A percentile compares a stretch with the other conserved stretches of the same genome.
Evolutionary conservation across 1,284 basidiomycete species (phyloP).

Genomic region (Jaminaea rosea): DNA sequence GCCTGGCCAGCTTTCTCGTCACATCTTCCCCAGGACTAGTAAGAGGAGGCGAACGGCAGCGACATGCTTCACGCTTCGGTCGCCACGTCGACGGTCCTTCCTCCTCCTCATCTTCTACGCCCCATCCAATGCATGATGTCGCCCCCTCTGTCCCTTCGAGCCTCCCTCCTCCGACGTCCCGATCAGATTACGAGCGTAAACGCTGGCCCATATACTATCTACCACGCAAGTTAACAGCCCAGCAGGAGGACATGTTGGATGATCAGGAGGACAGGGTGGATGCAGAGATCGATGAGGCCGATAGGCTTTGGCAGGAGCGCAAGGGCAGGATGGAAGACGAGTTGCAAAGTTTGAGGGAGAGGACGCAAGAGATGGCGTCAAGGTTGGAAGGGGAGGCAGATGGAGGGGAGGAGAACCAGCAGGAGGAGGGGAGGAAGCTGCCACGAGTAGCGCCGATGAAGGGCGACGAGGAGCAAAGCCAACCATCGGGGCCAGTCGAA

Average conservation of each 20-base stretch:
- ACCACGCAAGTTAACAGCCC: background rate
- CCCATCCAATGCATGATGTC: too few relatives aligned
- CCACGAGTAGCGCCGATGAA: background rate
- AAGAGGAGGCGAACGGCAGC: too few relatives aligned
- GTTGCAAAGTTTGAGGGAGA: constrained; percentile 1
- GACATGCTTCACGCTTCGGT: too few relatives aligned
- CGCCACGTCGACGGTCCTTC: too few relatives aligned
- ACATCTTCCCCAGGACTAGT: too few relatives aligned
- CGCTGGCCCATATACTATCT: background rate
- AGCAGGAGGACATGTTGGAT: constrained; percentile 13
- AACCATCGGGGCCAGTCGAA: too few relatives aligned
- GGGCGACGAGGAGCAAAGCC: background rate
- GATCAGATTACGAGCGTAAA: too few relatives aligned
- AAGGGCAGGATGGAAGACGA: background rate
- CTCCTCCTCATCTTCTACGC: background rate
- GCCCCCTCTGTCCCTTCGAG: background rate
- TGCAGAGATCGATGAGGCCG: background rate
- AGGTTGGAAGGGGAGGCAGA: constrained; percentile 4
- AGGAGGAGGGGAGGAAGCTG: background rate
- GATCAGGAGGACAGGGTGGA: constrained; percentile 9
- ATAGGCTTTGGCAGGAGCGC: background rate
- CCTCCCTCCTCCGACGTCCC: background rate
- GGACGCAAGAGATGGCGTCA: constrained; percentile 12
- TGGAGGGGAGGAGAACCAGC: background rate
- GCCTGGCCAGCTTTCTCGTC: background rate